Evolutionary conservation across 768 basidiomycete species (phyloP), one percentile per base, ranked within the genome.

Genomic region (Lactarius hatsudake): DNA sequence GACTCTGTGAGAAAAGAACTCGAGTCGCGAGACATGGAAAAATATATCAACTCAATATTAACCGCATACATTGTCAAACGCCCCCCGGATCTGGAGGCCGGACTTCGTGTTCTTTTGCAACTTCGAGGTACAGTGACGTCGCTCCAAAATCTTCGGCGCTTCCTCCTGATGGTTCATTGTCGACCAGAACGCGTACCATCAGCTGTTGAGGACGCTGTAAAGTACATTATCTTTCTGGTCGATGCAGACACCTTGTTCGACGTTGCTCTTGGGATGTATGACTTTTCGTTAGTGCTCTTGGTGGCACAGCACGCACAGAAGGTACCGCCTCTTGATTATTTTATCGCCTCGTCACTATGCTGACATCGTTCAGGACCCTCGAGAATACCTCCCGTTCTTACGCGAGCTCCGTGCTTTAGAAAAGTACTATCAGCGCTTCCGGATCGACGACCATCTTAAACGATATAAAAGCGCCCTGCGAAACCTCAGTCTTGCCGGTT

Each of bases 181-280:
- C 30, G 30, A 65, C 63, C 48, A 81, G 80, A 89, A 75, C 83
- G 81, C 10, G 83, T 93, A 69, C 86, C 91, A 0, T 82, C 86
- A 32, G 76, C 94, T 2, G 93, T 97, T 17, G 96, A 99, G 74
- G 96, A 98, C 66, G 97, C 97, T 7, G 91, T 98, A 73, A 98
- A 96, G 75, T 99, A 98, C 74, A 90, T 98, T 75, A 98, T 98
- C 76, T 99, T 98, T 82, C 85, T 99, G 38, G 93, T 94, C 23
- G 94, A 98, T 71, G 94, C 94, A 0, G 87, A 98, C 72, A 82
- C 83, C 55, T 83, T 99, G 5, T 98, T 96, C 78, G 88, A 98
- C 75, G 91, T 92, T 13, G 97, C 97, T 1, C 83, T 99, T 38
- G 97, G 97, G 23, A 98, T 98, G 95, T 99, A 99, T 74, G 95